Evolutionary conservation across 1,284 basidiomycete genomes (phyloP), one percentile per base, ranked within the genome.

Genomic region (Meira nashicola): DNA sequence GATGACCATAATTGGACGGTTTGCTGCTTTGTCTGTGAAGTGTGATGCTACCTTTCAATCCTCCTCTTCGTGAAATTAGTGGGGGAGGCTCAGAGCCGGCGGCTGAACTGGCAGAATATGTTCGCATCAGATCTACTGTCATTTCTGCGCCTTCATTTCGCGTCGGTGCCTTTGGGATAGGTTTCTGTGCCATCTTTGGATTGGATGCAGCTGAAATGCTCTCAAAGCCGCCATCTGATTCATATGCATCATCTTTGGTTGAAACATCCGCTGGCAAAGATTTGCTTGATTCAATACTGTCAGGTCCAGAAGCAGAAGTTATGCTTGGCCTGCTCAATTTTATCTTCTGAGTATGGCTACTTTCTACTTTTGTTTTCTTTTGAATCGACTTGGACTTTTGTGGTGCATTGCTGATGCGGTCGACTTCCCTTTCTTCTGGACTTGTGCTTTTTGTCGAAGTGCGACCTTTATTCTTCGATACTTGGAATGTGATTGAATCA

Each of bases 151-250:
- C n/a, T n/a, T n/a, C n/a, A n/a, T n/a, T n/a, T n/a, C n/a, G n/a
- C n/a, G n/a, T n/a, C n/a, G 28, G 28, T 8, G 28, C 28, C 8
- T 33, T 33, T 8, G 28, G 8, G 28, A 33, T 33, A 8, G 28
- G 8, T 33, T 33, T 33, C 3, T 8, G 28, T 33, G 28, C 3
- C 28, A 33, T 33, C 28, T 33, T 33, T 33, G 28, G 8, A 33
- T 33, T 33, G 8, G 28, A 33, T 33, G 28, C 28, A 33, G 8
- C 8, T 8, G 28, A 8, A 33, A 33, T 33, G 28, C 28, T 33
- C 8, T 33, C 4, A 8, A 33, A 33, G 28, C 28, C 28, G 17
- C 55, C 55, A 46, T 56, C 55, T 8, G 55, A 56, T 11, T 56
- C 55, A 14, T 54, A 40, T 39, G 14, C 53, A 2, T 17, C 53